Conservation (phyloP, 2,329 filamentous ascomycete genomes). For the Hymenoscyphus linearis region DNA sequence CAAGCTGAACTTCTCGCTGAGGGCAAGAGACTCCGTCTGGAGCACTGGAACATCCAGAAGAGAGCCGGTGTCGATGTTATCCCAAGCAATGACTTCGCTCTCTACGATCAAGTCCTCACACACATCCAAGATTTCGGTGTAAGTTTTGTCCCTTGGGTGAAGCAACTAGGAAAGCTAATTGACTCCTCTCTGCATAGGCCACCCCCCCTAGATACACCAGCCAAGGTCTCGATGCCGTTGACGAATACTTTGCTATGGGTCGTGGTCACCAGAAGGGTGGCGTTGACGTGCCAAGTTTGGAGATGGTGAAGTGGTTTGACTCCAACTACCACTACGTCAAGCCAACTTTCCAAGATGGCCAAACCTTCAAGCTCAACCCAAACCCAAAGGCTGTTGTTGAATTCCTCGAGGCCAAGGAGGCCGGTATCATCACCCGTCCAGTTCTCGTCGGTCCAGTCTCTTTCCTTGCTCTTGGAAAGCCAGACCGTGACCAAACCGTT, state of each 20-base stretch:
- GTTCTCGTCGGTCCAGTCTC: conserved; percentile 94
- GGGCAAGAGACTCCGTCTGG: conserved; percentile 93
- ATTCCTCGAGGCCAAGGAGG: conserved; percentile 97
- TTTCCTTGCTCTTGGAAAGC: conserved; percentile 96
- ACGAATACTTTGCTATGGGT: conserved; percentile 99
- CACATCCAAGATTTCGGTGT: conserved; percentile 98
- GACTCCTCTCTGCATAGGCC: conserved; percentile 47
- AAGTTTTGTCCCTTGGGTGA: conserved; percentile 37
- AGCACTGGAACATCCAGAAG: conserved; percentile 99
- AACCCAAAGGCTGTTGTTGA: conserved; percentile 91
- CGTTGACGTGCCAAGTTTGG: conserved; percentile 86
- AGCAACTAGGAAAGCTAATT: conserved; percentile 12
- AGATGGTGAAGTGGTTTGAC: conserved; percentile 99
- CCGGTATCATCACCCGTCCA: conserved; percentile 85
- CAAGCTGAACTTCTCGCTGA: conserved; percentile 86
- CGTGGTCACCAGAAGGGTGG: conserved; percentile 95
- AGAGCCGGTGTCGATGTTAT: conserved; percentile 96
- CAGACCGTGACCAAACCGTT: conserved; percentile 89
- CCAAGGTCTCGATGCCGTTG: conserved; percentile 79
- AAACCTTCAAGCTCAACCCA: conserved; percentile 83
- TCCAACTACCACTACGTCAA: conserved; percentile 99
- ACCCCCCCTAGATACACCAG: conserved; percentile 90
- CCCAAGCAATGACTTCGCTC: conserved; percentile 98
- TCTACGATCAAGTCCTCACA: conserved; percentile 95
- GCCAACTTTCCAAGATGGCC: conserved; percentile 94